Evolutionary conservation across 768 basidiomycete genomes (phyloP).

Genomic region (Xerocomellus dryophilus): DNA sequence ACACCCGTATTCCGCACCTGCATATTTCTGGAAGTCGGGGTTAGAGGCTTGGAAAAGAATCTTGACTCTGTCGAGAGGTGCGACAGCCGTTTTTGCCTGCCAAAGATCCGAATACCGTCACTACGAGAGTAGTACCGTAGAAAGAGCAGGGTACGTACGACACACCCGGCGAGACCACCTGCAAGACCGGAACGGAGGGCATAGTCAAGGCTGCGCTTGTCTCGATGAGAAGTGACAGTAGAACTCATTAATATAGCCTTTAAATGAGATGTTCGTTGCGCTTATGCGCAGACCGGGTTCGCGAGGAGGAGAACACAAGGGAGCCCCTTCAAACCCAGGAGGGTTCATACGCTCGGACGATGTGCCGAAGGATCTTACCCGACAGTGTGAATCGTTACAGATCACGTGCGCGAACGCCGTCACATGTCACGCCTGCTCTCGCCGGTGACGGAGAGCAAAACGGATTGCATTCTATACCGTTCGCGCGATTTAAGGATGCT

Average conservation of each 20-base stretch:
- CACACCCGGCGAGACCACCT: slow-evolving; percentile 90
- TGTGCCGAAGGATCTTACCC: slow-evolving; percentile 17
- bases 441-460: too few relatives aligned
- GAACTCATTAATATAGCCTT: slow-evolving; percentile 32
- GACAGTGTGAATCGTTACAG: not conserved
- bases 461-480: too few relatives aligned
- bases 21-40: slow-evolving; percentile 90
- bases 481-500: too few relatives aligned
- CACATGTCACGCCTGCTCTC: not conserved
- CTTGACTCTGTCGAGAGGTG: slow-evolving; percentile 96
- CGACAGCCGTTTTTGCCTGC: slow-evolving; percentile 92
- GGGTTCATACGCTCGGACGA: not conserved
- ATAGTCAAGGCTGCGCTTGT: slow-evolving; percentile 56
- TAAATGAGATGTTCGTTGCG: not conserved
- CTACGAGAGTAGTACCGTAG: slow-evolving; percentile 2
- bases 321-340: not conserved
- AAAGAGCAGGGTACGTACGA: slow-evolving; percentile 54
- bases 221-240: slow-evolving; percentile 37
- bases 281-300: slow-evolving; percentile 8
- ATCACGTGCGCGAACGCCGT: slow-evolving; percentile 9
- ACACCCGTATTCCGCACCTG: slow-evolving; percentile 54
- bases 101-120: slow-evolving; percentile 3
- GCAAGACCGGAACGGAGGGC: slow-evolving; percentile 83
- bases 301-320: not conserved
- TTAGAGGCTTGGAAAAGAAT: slow-evolving; percentile 98